Evolutionary conservation across 768 basidiomycete species (phyloP).

Genomic region (Trametes sanguinea): DNA sequence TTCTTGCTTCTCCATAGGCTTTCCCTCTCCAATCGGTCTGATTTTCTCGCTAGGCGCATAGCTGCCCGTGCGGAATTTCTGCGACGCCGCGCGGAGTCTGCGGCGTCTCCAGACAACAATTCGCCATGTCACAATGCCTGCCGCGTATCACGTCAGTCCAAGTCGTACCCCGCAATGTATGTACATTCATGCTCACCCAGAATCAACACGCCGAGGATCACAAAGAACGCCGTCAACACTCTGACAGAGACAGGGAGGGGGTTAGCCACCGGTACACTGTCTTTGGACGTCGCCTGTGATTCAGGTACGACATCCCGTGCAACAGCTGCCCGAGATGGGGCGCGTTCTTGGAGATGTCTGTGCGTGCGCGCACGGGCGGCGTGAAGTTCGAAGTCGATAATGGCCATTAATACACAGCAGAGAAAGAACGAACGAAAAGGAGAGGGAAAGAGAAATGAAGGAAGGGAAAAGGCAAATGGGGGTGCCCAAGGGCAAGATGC

Average conservation of each 20-base stretch:
- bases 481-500: not conserved
- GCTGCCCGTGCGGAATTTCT: slow-evolving; percentile 20
- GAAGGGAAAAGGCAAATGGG: slow-evolving; percentile 18
- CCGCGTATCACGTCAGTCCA: not conserved
- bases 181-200: slow-evolving; percentile 13
- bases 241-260: slow-evolving; percentile 17
- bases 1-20: slow-evolving; percentile 19
- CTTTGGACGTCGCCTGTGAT: slow-evolving; percentile 2
- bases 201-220: slow-evolving; percentile 23
- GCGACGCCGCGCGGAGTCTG: slow-evolving; percentile 18
- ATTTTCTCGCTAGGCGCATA: slow-evolving; percentile 22
- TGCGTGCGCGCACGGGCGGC: slow-evolving; percentile 9
- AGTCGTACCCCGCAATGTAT: not conserved
- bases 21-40: slow-evolving; percentile 18
- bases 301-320: slow-evolving; percentile 2
- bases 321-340: not conserved
- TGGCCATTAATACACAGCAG: slow-evolving; percentile 18
- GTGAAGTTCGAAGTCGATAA: slow-evolving; percentile 10
- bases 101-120: slow-evolving; percentile 24
- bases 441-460: slow-evolving; percentile 12
- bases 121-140: slow-evolving; percentile 25
- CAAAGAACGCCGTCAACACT: slow-evolving; percentile 23
- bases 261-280: slow-evolving; percentile 9
- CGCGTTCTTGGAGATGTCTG: slow-evolving; percentile 3
- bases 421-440: slow-evolving; percentile 15